Base-by-base conservation (phyloP, 2,329 filamentous ascomycete genomes). In the Aureobasidium melanogenum region DNA sequence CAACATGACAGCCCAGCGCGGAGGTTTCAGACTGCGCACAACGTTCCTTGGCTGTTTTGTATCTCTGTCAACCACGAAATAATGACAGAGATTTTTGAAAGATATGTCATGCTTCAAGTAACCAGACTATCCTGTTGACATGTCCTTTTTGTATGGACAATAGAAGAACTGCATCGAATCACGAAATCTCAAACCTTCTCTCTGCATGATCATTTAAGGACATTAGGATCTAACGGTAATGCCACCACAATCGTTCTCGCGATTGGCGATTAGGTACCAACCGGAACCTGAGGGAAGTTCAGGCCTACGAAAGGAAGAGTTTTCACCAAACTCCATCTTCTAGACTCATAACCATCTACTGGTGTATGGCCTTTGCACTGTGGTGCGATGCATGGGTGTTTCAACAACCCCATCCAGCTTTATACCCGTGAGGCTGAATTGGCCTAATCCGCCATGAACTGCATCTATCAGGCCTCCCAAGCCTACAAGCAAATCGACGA, bases 11-110 rank as follows among this genome's bases (percentile, higher is more conserved):
- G 54, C 28, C 54, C 39, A 47, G 41, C 54, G 54, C 41, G 30
- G 54, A 30, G 54, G 54, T 57, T 57, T 57, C 54, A 57, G 54
- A 36, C 54, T 47, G 54, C 41, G 41, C 32, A 56, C n/a, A 56
- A 56, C 52, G 52, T 56, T 28, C 26, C 52, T 56, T 56, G 52
- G 52, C 52, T 56, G 52, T 56, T 56, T 56, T 56, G 38, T 56
- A 34, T 32, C 30, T 36, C 12, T 4, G 14, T 36, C 48, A 39
- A 19, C 48, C 22, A 52, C 34, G n/a, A n/a, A 41, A 32, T 10
- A 24, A 22, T 43, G 15, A 43, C 39, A 14, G 24, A 14, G 24
- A 44, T 24, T 17, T 14, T 26, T 17, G 17, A n/a, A 44, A 17
- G 28, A 44, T 32, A 28, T 43, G 28, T 56, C 38, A 44, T 32